These are phyloP conservation scores for Ceratobasidium sp. DNA, from an alignment of 1,284 basidiomycete species.

Conservation along the genomic window DNA sequence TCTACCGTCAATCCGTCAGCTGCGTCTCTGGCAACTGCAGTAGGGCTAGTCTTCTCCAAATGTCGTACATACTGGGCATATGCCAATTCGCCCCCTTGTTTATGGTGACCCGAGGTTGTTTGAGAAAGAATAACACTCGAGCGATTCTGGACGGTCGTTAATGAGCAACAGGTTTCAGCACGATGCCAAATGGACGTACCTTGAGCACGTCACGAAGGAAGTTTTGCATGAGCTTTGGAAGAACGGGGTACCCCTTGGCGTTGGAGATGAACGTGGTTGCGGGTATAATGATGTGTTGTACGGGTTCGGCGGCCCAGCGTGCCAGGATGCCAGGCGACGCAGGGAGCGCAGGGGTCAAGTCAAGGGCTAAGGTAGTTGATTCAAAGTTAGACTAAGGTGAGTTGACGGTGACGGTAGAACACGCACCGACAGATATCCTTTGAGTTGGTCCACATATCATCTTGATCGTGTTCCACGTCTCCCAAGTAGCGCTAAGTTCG, in stretches of 20 bases:
- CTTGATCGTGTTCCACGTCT: slow-evolving; percentile 97
- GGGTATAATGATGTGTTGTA: slow-evolving; percentile 89
- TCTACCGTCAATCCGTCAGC: slow-evolving; percentile 75
- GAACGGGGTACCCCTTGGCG: slow-evolving; percentile 95
- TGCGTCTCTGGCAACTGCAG: slow-evolving; percentile 69
- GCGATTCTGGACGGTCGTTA: slow-evolving; percentile 70
- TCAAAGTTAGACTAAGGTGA: not conserved
- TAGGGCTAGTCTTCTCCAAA: slow-evolving; percentile 80
- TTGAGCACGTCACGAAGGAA: slow-evolving; percentile 92
- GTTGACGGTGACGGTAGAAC: slow-evolving; percentile 53
- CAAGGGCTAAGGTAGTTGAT: slow-evolving; percentile 73
- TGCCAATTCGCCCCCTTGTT: slow-evolving; percentile 84
- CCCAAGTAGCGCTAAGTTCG: slow-evolving; percentile 91
- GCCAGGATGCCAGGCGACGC: slow-evolving; percentile 76
- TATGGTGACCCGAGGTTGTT: slow-evolving; percentile 74
- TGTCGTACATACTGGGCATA: slow-evolving; percentile 93
- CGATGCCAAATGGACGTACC: slow-evolving; percentile 61
- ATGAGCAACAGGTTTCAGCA: not conserved
- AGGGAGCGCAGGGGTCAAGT: slow-evolving; percentile 89
- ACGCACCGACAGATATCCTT: slow-evolving; percentile 84
- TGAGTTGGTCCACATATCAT: slow-evolving; percentile 90
- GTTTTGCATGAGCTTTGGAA: slow-evolving; percentile 90
- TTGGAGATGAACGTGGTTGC: slow-evolving; percentile 95
- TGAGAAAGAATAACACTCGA: slow-evolving; percentile 87
- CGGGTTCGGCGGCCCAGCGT: slow-evolving; percentile 94